Evolutionary conservation across 176 grass and related monocot genomes (phyloP), one percentile per base, ranked within the genome.

Genomic region (Oryza coarctata): DNA sequence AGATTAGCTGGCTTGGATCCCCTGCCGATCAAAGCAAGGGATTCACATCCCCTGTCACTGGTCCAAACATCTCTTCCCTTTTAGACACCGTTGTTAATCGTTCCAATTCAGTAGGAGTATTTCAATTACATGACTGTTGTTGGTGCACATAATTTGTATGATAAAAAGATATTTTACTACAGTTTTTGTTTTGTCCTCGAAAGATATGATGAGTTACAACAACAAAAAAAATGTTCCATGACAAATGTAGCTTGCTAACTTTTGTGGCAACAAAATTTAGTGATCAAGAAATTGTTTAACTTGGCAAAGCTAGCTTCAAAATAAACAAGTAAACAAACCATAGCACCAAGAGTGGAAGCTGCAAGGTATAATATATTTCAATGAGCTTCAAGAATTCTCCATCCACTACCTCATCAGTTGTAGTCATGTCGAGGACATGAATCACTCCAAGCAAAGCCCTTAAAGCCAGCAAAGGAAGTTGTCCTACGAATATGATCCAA

Each of bases 391-490:
- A 25, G 55, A 60, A 60, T 60, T 50, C 50, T 55, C 20, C 18
- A 55, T 55, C 47, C 47, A 2, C 5, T 52, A 9, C 47, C 17
- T 52, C 17, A 52, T 23, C 29, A 57, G 29, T 13, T n/a, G n/a
- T n/a, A n/a, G n/a, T 9, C 11, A 45, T 13, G 3, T 45, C 13
- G 47, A 52, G 9, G 29, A 57, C 5, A 34, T n/a, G n/a, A 40
- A 43, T 70, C n/a, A n/a, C 67, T 39, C 50, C 35, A 40, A 35
- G 78, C 78, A 81, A 44, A 73, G 52, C 17, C 18, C 25, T 39
- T 68, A 73, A 25, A 63, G 80, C 55, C 38, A 66, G 71, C 61
- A n/a, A 83, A 75, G 12, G 60, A 63, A 23, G 68, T 18, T 43
- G 68, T 73, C 68, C 68, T 63, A 60, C 4, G 32, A 33, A 33